Percentiles rank a stretch among this genome's conserved stretches.
These are phyloP conservation scores for Telfairia occidentalis DNA, from an alignment of 331 rosid species.

Conservation along the genomic window DNA sequence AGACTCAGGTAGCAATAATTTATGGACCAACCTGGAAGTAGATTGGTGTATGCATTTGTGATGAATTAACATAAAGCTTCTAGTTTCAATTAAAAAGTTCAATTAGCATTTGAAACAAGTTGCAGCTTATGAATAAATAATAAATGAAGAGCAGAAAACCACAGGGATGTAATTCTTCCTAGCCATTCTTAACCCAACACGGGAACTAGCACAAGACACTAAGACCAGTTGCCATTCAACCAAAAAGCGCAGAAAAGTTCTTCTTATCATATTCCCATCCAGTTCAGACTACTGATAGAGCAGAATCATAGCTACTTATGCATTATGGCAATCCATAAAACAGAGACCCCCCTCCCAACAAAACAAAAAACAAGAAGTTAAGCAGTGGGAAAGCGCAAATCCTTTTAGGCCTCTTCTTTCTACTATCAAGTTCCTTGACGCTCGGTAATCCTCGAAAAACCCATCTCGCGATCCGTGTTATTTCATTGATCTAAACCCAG, in stretches of 20 bases:
- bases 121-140: background rate
- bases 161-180: background rate
- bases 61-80: background rate
- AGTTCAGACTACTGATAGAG: background rate
- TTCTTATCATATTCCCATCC: background rate
- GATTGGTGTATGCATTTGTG: background rate
- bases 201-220: background rate
- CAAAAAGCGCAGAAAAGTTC: background rate
- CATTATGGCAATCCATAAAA: background rate
- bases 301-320: background rate
- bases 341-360: too few relatives aligned
- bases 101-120: background rate
- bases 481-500: background rate
- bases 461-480: background rate
- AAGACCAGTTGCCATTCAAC: background rate
- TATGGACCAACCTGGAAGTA: background rate
- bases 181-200: background rate
- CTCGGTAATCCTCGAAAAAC: background rate
- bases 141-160: background rate
- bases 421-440: background rate
- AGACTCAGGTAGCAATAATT: background rate
- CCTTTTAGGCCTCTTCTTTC: background rate
- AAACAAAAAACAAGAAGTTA: background rate
- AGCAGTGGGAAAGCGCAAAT: too few relatives aligned
- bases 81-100: background rate